These are phyloP conservation scores for Anastatica hierochuntica DNA, from an alignment of 345 rosid species.

Conservation along the genomic window DNA sequence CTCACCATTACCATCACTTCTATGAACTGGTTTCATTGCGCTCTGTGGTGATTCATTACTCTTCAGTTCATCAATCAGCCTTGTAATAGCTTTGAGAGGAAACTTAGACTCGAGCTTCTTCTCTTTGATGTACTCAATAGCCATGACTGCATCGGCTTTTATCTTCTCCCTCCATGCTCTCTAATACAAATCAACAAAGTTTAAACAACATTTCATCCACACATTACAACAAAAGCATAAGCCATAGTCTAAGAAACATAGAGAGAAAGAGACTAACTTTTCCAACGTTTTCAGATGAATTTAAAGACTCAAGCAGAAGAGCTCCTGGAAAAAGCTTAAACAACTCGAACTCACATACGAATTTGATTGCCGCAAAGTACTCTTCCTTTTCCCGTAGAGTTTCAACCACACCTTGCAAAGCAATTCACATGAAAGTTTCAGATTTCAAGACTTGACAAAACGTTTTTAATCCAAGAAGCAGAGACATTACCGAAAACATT, in stretches of 20 bases:
- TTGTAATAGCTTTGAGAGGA: constrained; percentile 1
- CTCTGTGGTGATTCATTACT: background rate
- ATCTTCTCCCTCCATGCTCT: constrained; percentile 12
- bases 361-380: constrained; percentile 8
- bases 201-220: background rate
- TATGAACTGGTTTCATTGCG: background rate
- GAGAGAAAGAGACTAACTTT: no score
- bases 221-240: background rate
- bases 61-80: background rate
- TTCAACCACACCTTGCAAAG: constrained; percentile 16
- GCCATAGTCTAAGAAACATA: no score
- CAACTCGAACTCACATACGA: constrained; percentile 11
- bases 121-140: constrained; percentile 12
- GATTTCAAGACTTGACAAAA: background rate
- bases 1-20: no score
- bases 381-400: constrained; percentile 1
- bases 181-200: constrained; percentile 7
- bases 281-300: background rate
- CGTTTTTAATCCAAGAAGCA: no score
- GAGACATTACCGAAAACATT: background rate
- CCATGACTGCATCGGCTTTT: constrained; percentile 15
- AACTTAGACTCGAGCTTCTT: constrained; percentile 1
- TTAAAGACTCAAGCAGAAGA: constrained; percentile 1
- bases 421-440: background rate
- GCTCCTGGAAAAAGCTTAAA: background rate